Evolutionary conservation across 306 rosid species (phyloP).

Genomic region (Dalbergia cochinchinensis): DNA sequence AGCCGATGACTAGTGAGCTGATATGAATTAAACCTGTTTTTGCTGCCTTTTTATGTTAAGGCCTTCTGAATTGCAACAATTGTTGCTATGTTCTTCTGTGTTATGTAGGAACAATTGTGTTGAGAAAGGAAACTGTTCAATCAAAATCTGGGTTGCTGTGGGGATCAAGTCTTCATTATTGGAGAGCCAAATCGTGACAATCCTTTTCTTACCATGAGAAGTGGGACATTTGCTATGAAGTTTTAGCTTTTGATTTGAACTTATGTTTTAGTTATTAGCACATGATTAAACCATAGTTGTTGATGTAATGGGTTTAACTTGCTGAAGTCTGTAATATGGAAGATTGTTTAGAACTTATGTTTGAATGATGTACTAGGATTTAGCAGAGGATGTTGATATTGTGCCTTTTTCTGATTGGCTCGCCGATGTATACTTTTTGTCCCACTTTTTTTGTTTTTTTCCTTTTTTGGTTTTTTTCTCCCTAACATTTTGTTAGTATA

Average conservation of each 20-base stretch:
- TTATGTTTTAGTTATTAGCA: constrained; percentile 63
- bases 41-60: constrained; percentile 24
- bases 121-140: constrained; percentile 55
- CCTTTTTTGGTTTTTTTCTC: constrained; percentile 17
- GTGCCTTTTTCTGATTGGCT: constrained; percentile 64
- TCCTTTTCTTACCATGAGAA: constrained; percentile 58
- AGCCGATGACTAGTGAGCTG: constrained; percentile 15
- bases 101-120: constrained; percentile 56
- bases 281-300: constrained; percentile 63
- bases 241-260: constrained; percentile 60
- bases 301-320: constrained; percentile 82
- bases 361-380: constrained; percentile 82
- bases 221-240: constrained; percentile 64
- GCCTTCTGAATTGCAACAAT: constrained; percentile 42
- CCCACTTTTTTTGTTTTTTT: not conserved
- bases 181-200: constrained; percentile 52
- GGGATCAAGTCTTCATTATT: constrained; percentile 46
- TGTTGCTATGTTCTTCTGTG: constrained; percentile 38
- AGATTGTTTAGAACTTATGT: constrained; percentile 64
- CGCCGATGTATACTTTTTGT: constrained; percentile 63
- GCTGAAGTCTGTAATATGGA: constrained; percentile 69
- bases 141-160: constrained; percentile 54
- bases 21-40: constrained; percentile 2
- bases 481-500: constrained; percentile 45
- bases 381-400: constrained; percentile 75